Percentiles rank a stretch among this genome's conserved stretches.
Conservation (phyloP, 495 filamentous ascomycete genomes). For the Penicillium goetzii region DNA sequence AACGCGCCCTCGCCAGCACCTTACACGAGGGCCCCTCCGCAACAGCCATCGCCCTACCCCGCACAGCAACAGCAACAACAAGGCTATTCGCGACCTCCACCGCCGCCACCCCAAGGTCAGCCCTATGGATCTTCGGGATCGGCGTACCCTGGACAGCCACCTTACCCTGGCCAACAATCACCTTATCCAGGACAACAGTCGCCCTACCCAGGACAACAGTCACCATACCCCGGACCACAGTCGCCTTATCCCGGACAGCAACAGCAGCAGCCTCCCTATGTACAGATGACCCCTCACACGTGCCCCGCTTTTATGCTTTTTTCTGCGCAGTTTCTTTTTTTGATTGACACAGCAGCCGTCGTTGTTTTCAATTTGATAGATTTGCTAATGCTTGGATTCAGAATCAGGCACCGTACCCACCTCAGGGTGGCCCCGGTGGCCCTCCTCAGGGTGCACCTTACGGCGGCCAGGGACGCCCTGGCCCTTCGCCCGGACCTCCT, state of each 20-base stretch:
- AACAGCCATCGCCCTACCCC: conserved; percentile 33
- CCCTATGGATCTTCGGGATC: conserved; percentile 41
- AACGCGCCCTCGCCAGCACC: conserved; percentile 35
- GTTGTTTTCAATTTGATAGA: not conserved
- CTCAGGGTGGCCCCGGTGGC: conserved; percentile 9
- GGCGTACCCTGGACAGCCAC: conserved; percentile 37
- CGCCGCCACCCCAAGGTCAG: conserved; percentile 38
- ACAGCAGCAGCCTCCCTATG: conserved; percentile 35
- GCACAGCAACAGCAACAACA: conserved; percentile 34
- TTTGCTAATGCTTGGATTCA: conserved; percentile 27
- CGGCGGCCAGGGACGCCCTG: conserved; percentile 37
- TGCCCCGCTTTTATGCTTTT: conserved; percentile 20
- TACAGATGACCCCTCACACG: conserved; percentile 30
- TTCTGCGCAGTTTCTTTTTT: conserved; percentile 9
- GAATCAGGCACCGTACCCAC: conserved; percentile 35
- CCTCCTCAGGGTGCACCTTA: conserved; percentile 37
- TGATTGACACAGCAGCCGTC: not conserved
- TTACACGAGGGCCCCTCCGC: conserved; percentile 37
- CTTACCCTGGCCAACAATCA: conserved; percentile 19
- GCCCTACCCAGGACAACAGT: conserved; percentile 10
- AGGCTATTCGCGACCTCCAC: conserved; percentile 36
- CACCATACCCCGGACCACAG: conserved; percentile 25
- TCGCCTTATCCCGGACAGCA: conserved; percentile 22
- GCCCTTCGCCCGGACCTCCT: conserved; percentile 36
- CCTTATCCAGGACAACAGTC: conserved; percentile 30